phyloP scores from a whole-genome alignment of 2,329 filamentous ascomycete species.

The Huntiella abstrusa region DNA sequence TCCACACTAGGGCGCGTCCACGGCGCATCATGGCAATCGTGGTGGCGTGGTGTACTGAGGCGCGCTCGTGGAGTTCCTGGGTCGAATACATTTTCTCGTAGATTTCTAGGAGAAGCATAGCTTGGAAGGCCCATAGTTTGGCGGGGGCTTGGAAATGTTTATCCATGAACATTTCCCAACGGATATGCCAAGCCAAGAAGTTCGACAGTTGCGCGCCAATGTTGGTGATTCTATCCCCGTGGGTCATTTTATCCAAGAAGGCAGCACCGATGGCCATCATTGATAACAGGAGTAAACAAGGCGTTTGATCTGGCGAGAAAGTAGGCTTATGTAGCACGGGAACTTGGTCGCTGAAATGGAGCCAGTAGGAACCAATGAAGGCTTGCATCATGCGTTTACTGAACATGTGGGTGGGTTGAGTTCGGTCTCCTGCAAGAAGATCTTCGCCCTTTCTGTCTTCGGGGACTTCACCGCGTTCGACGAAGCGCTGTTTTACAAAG shows the following conservation, averaged over 20 bases:
- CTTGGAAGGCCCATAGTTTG: slow-evolving; percentile 91
- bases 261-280: slow-evolving; percentile 88
- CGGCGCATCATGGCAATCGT: slow-evolving; percentile 90
- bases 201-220: slow-evolving; percentile 69
- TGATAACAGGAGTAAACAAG: slow-evolving; percentile 64
- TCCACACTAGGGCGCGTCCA: slow-evolving; percentile 75
- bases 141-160: slow-evolving; percentile 76
- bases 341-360: slow-evolving; percentile 82
- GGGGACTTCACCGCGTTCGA: slow-evolving; percentile 51
- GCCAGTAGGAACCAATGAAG: slow-evolving; percentile 87
- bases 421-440: slow-evolving; percentile 52
- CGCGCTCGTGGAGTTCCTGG: slow-evolving; percentile 74
- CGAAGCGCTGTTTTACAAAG: slow-evolving; percentile 62
- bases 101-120: slow-evolving; percentile 69
- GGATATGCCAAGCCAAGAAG: slow-evolving; percentile 80
- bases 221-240: slow-evolving; percentile 54
- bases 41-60: slow-evolving; percentile 91
- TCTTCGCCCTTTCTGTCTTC: slow-evolving; percentile 6
- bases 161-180: slow-evolving; percentile 92
- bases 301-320: slow-evolving; percentile 72
- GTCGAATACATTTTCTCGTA: slow-evolving; percentile 99
- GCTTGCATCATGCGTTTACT: slow-evolving; percentile 91
- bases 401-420: slow-evolving; percentile 44
- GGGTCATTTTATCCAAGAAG: slow-evolving; percentile 63
- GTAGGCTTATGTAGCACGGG: slow-evolving; percentile 91